These are phyloP conservation scores for Lumnitzera racemosa DNA, from an alignment of 345 rosid species.

Conservation along the genomic window DNA sequence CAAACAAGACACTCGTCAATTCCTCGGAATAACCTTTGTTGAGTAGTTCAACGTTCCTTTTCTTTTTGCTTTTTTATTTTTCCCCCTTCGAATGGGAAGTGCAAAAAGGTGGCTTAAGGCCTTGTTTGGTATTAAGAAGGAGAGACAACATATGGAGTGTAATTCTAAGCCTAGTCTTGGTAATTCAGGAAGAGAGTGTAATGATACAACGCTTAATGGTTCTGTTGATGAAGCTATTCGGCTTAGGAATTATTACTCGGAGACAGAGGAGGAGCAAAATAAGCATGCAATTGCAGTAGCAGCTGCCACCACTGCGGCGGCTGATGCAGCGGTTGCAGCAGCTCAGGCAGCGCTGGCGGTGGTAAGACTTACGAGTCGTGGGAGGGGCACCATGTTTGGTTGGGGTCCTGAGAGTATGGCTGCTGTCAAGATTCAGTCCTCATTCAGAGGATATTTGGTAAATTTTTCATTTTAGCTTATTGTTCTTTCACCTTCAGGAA, in stretches of 20 bases:
- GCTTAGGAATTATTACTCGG: constrained; percentile 39
- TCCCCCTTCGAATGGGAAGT: constrained; percentile 54
- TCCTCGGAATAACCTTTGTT: not conserved
- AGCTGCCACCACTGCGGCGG: constrained; percentile 71
- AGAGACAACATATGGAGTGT: constrained; percentile 16
- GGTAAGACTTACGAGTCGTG: constrained; percentile 47
- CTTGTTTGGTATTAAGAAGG: constrained; percentile 57
- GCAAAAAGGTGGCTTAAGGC: constrained; percentile 78
- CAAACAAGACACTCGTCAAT: not conserved
- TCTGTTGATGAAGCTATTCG: constrained; percentile 38
- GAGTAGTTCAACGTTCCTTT: too few species aligned
- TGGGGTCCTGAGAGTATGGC: constrained; percentile 40
- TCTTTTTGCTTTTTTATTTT: not conserved
- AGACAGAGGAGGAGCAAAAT: constrained; percentile 56
- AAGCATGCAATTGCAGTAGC: constrained; percentile 69
- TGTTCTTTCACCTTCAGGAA: not conserved
- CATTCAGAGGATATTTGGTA: constrained; percentile 74
- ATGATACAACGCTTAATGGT: constrained; percentile 31
- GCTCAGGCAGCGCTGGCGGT: constrained; percentile 60
- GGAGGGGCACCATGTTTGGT: constrained; percentile 30
- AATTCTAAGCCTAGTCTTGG: constrained; percentile 22
- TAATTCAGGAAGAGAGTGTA: not conserved
- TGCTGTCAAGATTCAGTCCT: constrained; percentile 59
- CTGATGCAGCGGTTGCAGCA: constrained; percentile 70
- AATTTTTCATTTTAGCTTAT: not conserved